phyloP scores from a whole-genome alignment of 306 rosid genomes.

The Lablab purpureus region DNA sequence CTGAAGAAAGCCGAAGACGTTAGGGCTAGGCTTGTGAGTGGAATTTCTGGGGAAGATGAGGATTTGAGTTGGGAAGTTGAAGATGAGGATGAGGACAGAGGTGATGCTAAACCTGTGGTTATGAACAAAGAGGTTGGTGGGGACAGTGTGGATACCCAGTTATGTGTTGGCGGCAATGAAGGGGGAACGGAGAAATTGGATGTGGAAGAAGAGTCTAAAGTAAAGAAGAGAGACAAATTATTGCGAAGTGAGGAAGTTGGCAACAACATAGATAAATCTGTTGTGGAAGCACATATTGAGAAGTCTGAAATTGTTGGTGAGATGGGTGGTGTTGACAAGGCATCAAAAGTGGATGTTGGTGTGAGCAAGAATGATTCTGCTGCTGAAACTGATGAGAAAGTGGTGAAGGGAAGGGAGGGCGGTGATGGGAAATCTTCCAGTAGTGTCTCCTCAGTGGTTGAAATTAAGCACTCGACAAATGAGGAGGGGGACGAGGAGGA shows the following conservation, averaged over 20 bases:
- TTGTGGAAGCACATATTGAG: constrained; percentile 41
- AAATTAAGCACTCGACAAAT: constrained; percentile 45
- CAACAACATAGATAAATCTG: constrained; percentile 41
- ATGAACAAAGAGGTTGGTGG: constrained; percentile 45
- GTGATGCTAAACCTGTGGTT: constrained; percentile 41
- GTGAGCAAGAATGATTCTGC: constrained; percentile 49
- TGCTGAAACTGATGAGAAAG: constrained; percentile 49
- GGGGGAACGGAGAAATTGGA: constrained; percentile 31
- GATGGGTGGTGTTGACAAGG: constrained; percentile 42
- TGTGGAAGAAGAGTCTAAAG: constrained; percentile 47
- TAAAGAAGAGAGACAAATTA: constrained; percentile 22
- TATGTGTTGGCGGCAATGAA: constrained; percentile 26
- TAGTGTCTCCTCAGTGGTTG: constrained; percentile 50
- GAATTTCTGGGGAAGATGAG: constrained; percentile 76
- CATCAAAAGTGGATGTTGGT: constrained; percentile 50
- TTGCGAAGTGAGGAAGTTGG: constrained; percentile 43
- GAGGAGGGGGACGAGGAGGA: constrained; percentile 68
- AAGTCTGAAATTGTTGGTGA: constrained; percentile 44
- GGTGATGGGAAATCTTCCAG: constrained; percentile 51
- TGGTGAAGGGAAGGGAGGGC: constrained; percentile 40
- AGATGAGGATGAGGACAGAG: constrained; percentile 51
- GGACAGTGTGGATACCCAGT: constrained; percentile 32
- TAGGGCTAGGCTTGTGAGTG: constrained; percentile 74
- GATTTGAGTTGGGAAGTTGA: constrained; percentile 95
- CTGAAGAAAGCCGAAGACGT: constrained; percentile 72